A percentile compares a stretch with the other conserved stretches of the same genome.
Evolutionary conservation across 2,329 filamentous ascomycete species (phyloP).

Genomic region (Penicillium polonicum): DNA sequence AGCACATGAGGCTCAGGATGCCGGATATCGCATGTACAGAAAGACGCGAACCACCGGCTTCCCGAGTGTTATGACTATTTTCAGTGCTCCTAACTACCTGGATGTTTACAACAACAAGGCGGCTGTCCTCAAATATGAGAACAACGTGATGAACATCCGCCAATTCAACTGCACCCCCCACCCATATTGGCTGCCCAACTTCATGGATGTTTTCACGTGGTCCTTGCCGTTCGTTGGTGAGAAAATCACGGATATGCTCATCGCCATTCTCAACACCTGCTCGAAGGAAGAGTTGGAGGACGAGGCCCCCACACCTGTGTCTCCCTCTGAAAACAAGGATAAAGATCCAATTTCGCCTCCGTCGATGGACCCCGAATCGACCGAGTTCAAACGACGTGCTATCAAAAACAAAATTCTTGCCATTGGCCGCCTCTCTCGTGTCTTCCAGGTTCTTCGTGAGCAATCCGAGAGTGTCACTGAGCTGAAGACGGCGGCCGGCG

Average conservation of each 20-base stretch:
- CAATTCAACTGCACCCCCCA: slow-evolving; percentile 99
- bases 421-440: slow-evolving; percentile 91
- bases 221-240: slow-evolving; percentile 97
- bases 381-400: slow-evolving; percentile 89
- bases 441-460: slow-evolving; percentile 97
- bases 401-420: slow-evolving; percentile 99
- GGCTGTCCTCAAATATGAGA: slow-evolving; percentile 97
- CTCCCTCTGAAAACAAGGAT: slow-evolving; percentile 47
- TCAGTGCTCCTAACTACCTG: slow-evolving; percentile 97
- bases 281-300: slow-evolving; percentile 98
- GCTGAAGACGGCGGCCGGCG: slow-evolving; percentile 93
- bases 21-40: slow-evolving; percentile 97
- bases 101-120: slow-evolving; percentile 99
- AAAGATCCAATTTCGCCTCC: slow-evolving; percentile 61
- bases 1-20: slow-evolving; percentile 97
- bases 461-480: slow-evolving; percentile 96
- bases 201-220: slow-evolving; percentile 99
- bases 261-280: slow-evolving; percentile 95
- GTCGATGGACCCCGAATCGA: slow-evolving; percentile 73
- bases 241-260: slow-evolving; percentile 99
- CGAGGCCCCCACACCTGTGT: slow-evolving; percentile 72
- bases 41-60: slow-evolving; percentile 98
- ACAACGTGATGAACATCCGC: slow-evolving; percentile 99
- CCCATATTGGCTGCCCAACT: slow-evolving; percentile 99
- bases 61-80: slow-evolving; percentile 99